A percentile compares a stretch with the other conserved stretches of the same genome.
phyloP scores from a whole-genome alignment of 1,284 basidiomycete genomes.

The Hymenochaete sp. region DNA sequence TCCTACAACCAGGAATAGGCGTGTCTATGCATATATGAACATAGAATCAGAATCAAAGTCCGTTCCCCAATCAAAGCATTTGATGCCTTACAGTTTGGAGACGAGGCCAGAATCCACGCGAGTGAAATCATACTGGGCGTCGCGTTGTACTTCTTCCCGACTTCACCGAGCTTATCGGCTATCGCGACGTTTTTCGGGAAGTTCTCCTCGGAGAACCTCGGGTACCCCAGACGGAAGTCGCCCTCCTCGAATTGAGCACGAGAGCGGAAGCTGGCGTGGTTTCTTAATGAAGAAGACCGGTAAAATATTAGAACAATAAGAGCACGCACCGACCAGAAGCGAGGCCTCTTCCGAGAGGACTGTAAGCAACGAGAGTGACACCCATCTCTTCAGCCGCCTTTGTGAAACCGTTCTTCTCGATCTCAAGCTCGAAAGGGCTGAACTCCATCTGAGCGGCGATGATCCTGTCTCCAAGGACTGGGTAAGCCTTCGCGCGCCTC shows the following conservation, averaged over 20 bases:
- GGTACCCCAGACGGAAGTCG: constrained; percentile 27
- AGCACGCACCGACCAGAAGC: constrained; percentile 28
- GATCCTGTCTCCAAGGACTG: constrained; percentile 18
- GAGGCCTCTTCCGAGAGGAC: constrained; percentile 31
- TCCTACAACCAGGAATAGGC: constrained; percentile 15
- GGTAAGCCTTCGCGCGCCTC: constrained; percentile 26
- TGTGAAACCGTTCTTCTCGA: constrained; percentile 25
- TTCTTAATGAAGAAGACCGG: neutral
- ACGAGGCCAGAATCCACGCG: constrained; percentile 31
- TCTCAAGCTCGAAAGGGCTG: constrained; percentile 28
- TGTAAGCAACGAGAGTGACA: constrained; percentile 34
- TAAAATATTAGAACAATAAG: neutral
- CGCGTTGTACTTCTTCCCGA: constrained; percentile 25
- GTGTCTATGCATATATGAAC: too few relatives aligned
- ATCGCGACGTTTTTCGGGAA: constrained; percentile 32
- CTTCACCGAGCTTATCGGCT: constrained; percentile 25
- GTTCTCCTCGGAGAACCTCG: constrained; percentile 31
- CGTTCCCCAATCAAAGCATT: neutral
- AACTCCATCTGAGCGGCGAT: constrained; percentile 29
- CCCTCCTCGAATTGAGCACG: constrained; percentile 29
- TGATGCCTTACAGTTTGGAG: constrained; percentile 20
- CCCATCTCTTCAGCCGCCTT: constrained; percentile 28
- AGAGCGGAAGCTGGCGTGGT: constrained; percentile 20
- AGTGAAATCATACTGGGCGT: constrained; percentile 33
- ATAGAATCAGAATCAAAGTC: too few relatives aligned